Evolutionary conservation across 768 basidiomycete species (phyloP).

Genomic region (Crepidotus variabilis): DNA sequence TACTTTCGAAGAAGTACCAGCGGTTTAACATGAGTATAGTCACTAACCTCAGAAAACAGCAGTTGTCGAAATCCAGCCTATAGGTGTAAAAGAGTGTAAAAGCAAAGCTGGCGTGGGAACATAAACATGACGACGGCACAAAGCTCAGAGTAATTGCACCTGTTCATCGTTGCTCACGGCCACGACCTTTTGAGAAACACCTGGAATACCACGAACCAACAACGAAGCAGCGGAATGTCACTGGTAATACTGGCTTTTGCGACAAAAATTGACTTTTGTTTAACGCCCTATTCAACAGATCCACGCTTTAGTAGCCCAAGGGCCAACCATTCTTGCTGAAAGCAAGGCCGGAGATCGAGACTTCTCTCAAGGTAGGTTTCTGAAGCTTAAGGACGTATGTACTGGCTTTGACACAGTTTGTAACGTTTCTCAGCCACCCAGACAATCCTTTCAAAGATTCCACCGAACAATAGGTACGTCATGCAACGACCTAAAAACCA

Average conservation of each 20-base stretch:
- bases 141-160: neutral
- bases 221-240: too few species aligned
- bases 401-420: neutral
- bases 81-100: too few species aligned
- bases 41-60: too few species aligned
- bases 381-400: neutral
- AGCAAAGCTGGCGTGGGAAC: neutral
- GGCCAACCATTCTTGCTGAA: conserved; percentile 80
- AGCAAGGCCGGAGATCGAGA: conserved; percentile 77
- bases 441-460: conserved; percentile 92
- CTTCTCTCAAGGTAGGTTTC: conserved; percentile 77
- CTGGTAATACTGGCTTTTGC: neutral
- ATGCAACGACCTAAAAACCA: neutral
- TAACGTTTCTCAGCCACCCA: conserved; percentile 57
- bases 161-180: neutral
- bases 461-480: conserved; percentile 73
- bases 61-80: too few species aligned
- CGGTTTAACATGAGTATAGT: too few species aligned
- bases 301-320: conserved; percentile 81
- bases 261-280: neutral
- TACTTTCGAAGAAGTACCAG: too few species aligned
- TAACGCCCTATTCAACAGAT: conserved; percentile 40
- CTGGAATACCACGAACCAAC: neutral
- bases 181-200: neutral
- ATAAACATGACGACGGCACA: neutral